Percentiles rank a stretch among this genome's conserved stretches.
phyloP scores from a whole-genome alignment of 2,329 filamentous ascomycete species.

The Curvularia eragrostidis region DNA sequence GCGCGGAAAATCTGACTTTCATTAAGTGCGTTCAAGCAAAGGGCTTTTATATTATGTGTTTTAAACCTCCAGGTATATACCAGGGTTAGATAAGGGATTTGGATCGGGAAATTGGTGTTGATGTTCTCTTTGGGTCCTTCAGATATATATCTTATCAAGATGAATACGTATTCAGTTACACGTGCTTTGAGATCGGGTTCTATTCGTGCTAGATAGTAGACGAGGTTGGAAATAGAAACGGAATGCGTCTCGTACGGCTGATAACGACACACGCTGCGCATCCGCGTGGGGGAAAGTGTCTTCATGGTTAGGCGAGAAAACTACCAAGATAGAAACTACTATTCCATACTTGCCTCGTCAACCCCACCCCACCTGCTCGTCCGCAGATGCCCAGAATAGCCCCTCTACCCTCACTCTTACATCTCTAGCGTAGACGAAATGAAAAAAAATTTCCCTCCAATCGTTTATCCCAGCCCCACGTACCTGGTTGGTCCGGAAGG shows the following conservation, averaged over 20 bases:
- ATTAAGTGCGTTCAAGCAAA: not conserved
- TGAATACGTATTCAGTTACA: not conserved
- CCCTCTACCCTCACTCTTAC: not conserved
- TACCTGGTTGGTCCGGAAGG: not conserved
- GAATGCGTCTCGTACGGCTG: not conserved
- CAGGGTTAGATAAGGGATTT: not conserved
- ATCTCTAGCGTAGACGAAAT: not conserved
- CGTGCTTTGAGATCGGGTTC: not conserved
- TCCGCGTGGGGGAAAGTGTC: not conserved
- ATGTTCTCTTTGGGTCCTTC: not conserved
- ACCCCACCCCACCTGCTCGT: not conserved
- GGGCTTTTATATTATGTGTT: not conserved
- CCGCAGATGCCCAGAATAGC: not conserved
- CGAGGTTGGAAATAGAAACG: not conserved
- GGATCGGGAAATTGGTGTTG: not conserved
- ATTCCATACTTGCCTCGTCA: not conserved
- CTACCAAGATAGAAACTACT: not conserved
- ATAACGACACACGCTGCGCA: not conserved
- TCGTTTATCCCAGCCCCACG: not conserved
- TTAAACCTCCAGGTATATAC: not conserved
- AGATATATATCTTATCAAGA: not conserved
- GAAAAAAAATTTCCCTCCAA: not conserved
- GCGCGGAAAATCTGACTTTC: not conserved
- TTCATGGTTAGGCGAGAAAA: not conserved
- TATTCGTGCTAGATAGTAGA: not conserved